Evolutionary conservation across 2,329 filamentous ascomycete genomes (phyloP), one percentile per base, ranked within the genome.

Genomic region (Graphilbum fragrans): DNA sequence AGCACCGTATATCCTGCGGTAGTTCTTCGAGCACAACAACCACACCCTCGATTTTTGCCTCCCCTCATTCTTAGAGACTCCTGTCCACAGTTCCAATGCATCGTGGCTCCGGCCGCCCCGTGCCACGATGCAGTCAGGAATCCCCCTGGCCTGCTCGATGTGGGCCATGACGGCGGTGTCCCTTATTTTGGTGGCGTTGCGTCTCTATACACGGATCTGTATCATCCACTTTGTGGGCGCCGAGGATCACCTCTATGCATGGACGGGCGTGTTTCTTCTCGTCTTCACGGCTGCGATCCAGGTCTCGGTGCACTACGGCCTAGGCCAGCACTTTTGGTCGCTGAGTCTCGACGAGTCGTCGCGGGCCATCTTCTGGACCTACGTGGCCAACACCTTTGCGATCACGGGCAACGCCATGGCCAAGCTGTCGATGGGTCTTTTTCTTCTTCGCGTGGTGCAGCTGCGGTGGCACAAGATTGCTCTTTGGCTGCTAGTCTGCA

Each of bases 341-440:
- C 52, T 62, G 2, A 47, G 42, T 11, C 39, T 55, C n/a, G 53
- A 53, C 33, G 47, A 55, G 25, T 54, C 55, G 7, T 57, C 57
- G n/a, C 41, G 56, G 23, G 57, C 60, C 42, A 61, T 63, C 42
- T 58, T 62, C 39, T 63, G 59, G 58, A 58, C 56, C 3, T 61
- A 60, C 35, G 53, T 63, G 17, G 60, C 57, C 39, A 61, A 60
- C 45, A 57, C 51, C 12, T 60, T 47, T 38, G 47, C 47, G 25
- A 58, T 62, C 37, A 54, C 50, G 1, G 60, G 59, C 12, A 63
- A 61, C 33, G 58, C 59, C 21, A 53, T 61, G 50, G 59, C 60
- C 39, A 63, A 63, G 46, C 46, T 61, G 5, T 62, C 56, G 3
- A 60, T 61, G 56, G 60, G 58, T 6, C 50, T 61, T 7, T 63